Evolutionary conservation across 2,329 filamentous ascomycete genomes (phyloP), one percentile per base, ranked within the genome.

Genomic region (Hypoxylon sp.): DNA sequence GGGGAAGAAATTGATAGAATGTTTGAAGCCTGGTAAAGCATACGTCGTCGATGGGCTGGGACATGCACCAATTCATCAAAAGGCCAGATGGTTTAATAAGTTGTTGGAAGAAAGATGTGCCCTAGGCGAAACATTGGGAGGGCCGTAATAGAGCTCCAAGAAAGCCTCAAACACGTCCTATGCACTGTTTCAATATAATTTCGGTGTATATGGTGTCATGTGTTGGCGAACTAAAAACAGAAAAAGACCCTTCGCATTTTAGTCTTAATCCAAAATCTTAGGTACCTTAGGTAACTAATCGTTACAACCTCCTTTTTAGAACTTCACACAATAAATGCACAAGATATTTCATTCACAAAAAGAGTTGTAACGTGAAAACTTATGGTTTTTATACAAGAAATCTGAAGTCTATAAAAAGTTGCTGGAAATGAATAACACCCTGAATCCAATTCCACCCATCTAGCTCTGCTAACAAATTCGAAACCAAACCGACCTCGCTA

Each of bases 61-160:
- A 0, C 94, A 97, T 79, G 91, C 90, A 37, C 84, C 94, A 26
- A 84, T 91, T 10, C 86, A 92, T 75, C 92, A 97, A 83, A 86
- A 88, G 77, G 83, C 87, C 66, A 78, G 83, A 47, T 92, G 92
- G 84, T 90, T 93, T 75, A 89, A 92, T 73, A 78, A 79, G 61
- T 81, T 90, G 73, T 74, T 94, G 54, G 87, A 87, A 73, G 86
- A 65, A 19, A 58, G 66, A 19, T 65, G 60, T 19, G 24, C 22
- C 17, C 11, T 58, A 83, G 77, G 79, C 78, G 39, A 85, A 73
- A 80, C 79, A 75, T 74, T 88, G 69, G 80, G 80, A 39, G 67
- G 61, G 37, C 60, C 64, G 73, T 62, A 26, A 46, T 6, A 11
- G 5, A n/a, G 2, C 26, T 33, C 29, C 5, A 26, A 3, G 3